Percentiles rank a stretch among this genome's conserved stretches.
Evolutionary conservation across 768 basidiomycete species (phyloP).

Genomic region (Rickenella mellea): DNA sequence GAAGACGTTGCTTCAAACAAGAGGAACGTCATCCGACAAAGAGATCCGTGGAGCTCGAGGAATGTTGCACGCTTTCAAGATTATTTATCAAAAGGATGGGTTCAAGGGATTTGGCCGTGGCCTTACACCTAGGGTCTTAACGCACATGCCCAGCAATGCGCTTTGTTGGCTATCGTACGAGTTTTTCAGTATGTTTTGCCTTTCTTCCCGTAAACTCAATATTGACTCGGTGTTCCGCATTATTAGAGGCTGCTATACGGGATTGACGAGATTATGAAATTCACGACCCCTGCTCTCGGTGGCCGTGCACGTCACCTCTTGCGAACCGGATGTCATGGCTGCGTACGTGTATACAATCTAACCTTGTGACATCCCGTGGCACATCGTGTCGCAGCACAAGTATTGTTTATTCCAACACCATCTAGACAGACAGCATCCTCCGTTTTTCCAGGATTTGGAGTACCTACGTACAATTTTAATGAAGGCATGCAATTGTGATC

Average conservation of each 20-base stretch:
- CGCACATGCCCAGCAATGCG: constrained; percentile 94
- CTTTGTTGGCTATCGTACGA: constrained; percentile 97
- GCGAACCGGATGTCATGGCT: no score
- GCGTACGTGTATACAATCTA: no score
- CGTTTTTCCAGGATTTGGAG: no score
- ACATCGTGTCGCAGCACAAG: no score
- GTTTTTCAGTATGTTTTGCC: constrained; percentile 80
- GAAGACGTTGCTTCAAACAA: constrained; percentile 93
- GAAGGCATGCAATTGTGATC: no score
- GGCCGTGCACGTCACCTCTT: no score
- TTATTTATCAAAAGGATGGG: constrained; percentile 85
- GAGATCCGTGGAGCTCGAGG: constrained; percentile 80
- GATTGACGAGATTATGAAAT: no score
- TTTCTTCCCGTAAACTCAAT: not conserved
- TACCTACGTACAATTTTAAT: no score
- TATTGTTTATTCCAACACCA: no score
- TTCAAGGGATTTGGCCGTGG: constrained; percentile 80
- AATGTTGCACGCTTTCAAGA: constrained; percentile 79
- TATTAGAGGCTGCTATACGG: constrained; percentile 58
- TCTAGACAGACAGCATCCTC: no score
- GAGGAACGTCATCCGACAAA: constrained; percentile 77
- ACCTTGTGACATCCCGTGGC: no score
- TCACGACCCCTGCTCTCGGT: no score
- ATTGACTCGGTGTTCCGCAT: constrained; percentile 5
- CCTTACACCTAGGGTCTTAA: constrained; percentile 83